Conservation (phyloP, 1,284 basidiomycete genomes). For the Thelephora terrestris region DNA sequence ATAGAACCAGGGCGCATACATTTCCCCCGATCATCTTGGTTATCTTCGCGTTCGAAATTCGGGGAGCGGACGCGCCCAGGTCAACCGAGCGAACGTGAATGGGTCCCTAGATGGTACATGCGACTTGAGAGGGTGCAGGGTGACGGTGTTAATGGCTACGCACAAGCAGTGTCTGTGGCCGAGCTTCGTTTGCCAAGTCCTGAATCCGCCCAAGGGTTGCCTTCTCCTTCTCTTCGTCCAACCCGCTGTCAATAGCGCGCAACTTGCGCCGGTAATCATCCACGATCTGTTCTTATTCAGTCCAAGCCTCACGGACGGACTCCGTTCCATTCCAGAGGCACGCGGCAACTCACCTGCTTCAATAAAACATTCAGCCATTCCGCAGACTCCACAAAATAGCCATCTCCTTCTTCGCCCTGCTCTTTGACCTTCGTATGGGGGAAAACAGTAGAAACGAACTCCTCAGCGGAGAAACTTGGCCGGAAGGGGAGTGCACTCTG, state of each 20-base stretch:
- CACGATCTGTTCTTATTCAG: slow-evolving; percentile 35
- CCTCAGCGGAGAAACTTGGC: background rate
- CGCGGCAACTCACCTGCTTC: slow-evolving; percentile 41
- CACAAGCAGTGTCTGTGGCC: slow-evolving; percentile 59
- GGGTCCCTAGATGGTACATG: slow-evolving; percentile 41
- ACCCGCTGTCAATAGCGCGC: slow-evolving; percentile 33
- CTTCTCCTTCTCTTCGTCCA: slow-evolving; percentile 55
- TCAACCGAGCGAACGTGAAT: slow-evolving; percentile 69
- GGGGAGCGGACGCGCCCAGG: slow-evolving; percentile 60
- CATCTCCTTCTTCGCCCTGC: background rate
- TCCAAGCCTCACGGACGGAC: background rate
- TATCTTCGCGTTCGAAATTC: slow-evolving; percentile 46
- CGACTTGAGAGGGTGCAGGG: background rate
- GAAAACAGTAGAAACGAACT: background rate
- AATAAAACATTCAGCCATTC: slow-evolving; percentile 70
- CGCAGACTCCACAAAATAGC: slow-evolving; percentile 40
- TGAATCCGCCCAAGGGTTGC: slow-evolving; percentile 60
- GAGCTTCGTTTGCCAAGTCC: slow-evolving; percentile 57
- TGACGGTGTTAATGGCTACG: slow-evolving; percentile 16
- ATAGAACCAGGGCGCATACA: background rate
- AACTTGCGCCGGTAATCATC: slow-evolving; percentile 67
- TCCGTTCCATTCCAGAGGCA: background rate
- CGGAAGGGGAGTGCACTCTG: background rate
- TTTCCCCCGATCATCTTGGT: slow-evolving; percentile 6
- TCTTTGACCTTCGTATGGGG: slow-evolving; percentile 8